These are phyloP conservation scores for Candida boidinii DNA, from an alignment of 805 yeast species.

Conservation along the genomic window DNA sequence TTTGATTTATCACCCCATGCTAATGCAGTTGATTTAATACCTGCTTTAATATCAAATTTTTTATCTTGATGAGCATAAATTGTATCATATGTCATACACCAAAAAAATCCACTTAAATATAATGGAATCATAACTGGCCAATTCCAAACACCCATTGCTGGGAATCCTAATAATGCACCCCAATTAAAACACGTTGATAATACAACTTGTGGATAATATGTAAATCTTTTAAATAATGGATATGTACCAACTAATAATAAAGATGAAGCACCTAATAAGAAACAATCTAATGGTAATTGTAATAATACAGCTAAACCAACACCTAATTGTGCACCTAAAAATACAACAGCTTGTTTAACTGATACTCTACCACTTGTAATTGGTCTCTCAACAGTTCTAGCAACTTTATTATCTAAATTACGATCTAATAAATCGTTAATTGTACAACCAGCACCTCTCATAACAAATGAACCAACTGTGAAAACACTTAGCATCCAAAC, in stretches of 20 bases:
- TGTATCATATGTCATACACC: constrained; percentile 97
- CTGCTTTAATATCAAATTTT: constrained; percentile 76
- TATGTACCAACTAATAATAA: constrained; percentile 75
- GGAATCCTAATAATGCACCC: constrained; percentile 92
- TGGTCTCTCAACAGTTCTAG: constrained; percentile 87
- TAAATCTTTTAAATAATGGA: constrained; percentile 89
- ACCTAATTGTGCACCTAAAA: constrained; percentile 64
- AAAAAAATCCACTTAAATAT: constrained; percentile 65
- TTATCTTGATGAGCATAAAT: constrained; percentile 98
- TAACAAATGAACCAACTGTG: constrained; percentile 76
- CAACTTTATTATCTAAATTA: constrained; percentile 75
- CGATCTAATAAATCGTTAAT: constrained; percentile 85
- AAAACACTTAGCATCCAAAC: constrained; percentile 58
- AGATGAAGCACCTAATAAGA: constrained; percentile 73
- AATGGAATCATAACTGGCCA: constrained; percentile 71
- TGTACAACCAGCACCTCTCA: constrained; percentile 98
- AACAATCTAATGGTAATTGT: constrained; percentile 72
- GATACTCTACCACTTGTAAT: constrained; percentile 80
- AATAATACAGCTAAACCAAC: constrained; percentile 68
- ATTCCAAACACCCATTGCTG: constrained; percentile 88
- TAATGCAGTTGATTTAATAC: constrained; percentile 91
- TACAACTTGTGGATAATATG: constrained; percentile 88
- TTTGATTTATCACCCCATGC: constrained; percentile 86
- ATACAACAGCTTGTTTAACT: constrained; percentile 57
- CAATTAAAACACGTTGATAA: constrained; percentile 82